These are phyloP conservation scores for Citrus mangshanensis DNA, from an alignment of 345 rosid genomes.

Conservation along the genomic window DNA sequence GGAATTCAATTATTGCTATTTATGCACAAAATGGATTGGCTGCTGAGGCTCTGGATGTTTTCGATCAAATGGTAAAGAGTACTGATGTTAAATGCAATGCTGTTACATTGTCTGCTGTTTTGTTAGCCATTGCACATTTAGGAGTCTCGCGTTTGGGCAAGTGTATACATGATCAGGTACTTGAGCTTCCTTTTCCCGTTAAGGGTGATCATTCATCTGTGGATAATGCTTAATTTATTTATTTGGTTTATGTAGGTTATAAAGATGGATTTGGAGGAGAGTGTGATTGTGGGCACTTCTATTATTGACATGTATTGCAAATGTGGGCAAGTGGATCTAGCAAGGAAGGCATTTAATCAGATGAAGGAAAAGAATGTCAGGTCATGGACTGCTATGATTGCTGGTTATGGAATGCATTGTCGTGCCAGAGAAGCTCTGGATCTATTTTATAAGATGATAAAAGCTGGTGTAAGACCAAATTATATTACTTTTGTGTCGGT, in stretches of 20 bases:
- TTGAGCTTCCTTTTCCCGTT: background rate
- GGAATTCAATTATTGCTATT: conserved; percentile 75
- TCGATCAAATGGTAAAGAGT: conserved; percentile 40
- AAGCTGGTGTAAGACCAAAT: conserved; percentile 62
- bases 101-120: conserved; percentile 63
- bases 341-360: conserved; percentile 58
- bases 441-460: conserved; percentile 63
- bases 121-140: conserved; percentile 68
- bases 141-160: conserved; percentile 65
- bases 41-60: conserved; percentile 55
- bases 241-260: conserved; percentile 47
- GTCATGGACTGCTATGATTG: conserved; percentile 86
- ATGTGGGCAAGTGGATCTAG: conserved; percentile 70
- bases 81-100: conserved; percentile 48
- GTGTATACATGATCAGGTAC: conserved; percentile 79
- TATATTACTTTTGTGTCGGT: conserved; percentile 79
- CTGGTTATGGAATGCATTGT: conserved; percentile 92
- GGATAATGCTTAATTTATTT: background rate
- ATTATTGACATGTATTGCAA: conserved; percentile 87
- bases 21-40: conserved; percentile 73
- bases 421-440: conserved; percentile 66
- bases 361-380: conserved; percentile 71
- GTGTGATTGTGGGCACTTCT: conserved; percentile 68
- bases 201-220: background rate
- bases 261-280: conserved; percentile 63